phyloP scores from a whole-genome alignment of 164 flowering plant genomes.

The Amborella trichopoda region DNA sequence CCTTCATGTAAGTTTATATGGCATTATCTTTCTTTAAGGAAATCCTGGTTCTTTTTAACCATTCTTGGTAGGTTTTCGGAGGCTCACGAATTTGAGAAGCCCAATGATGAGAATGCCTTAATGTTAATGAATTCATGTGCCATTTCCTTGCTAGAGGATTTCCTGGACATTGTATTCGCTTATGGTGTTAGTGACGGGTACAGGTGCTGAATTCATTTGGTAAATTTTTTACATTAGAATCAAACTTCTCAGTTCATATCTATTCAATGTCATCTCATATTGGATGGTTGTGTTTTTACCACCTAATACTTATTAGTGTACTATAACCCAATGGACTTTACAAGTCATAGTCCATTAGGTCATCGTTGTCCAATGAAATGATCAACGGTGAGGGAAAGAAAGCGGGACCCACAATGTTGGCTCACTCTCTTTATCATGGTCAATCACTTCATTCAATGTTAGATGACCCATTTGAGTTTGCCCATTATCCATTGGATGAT shows the following conservation, averaged over 20 bases:
- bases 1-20: neutral
- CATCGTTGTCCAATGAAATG: too few relatives aligned
- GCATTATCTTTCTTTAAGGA: neutral
- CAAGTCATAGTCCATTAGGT: too few relatives aligned
- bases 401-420: too few relatives aligned
- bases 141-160: slow-evolving; percentile 51
- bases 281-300: neutral
- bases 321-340: too few relatives aligned
- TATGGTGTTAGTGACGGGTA: slow-evolving; percentile 92
- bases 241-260: neutral
- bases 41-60: neutral
- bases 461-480: too few relatives aligned
- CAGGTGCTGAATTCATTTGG: slow-evolving; percentile 35
- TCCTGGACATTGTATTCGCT: slow-evolving; percentile 54
- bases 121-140: slow-evolving; percentile 89
- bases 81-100: slow-evolving; percentile 75
- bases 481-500: too few relatives aligned
- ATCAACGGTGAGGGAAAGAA: too few relatives aligned
- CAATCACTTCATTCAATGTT: too few relatives aligned
- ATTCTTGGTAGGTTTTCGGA: slow-evolving; percentile 54
- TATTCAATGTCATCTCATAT: neutral
- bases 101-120: slow-evolving; percentile 70
- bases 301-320: neutral
- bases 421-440: too few relatives aligned
- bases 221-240: neutral